Base-by-base conservation (phyloP, 192 early-diverging fungal genomes). In the Thoreauomyces humboldtii region DNA sequence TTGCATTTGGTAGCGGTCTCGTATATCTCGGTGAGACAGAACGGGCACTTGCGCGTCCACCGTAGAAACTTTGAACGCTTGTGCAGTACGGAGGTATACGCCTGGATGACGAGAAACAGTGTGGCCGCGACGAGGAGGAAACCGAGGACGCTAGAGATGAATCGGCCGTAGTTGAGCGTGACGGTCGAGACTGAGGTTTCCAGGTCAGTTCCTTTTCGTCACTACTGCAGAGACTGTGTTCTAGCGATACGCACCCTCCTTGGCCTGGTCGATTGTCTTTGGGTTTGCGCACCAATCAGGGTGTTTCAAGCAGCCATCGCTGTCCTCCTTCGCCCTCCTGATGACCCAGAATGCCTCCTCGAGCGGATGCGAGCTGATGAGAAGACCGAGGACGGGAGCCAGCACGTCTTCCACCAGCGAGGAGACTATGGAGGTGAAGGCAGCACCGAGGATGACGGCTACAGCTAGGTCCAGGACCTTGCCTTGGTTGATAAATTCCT, bases 401-500 rank as follows among this genome's bases (percentile, higher is more conserved):
- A 87, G 67, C n/a, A 87, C 71, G 67, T 87, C 85, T 17, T 47
- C 68, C 31, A 86, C 84, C 61, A 71, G n/a, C 7, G 73, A 76
- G 38, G 36, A 55, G 42, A 79, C 75, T 37, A 75, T 54, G 21
- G 58, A 52, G 22, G 51, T 65, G 31, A 78, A 86, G 19, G 73
- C 71, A 35, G 67, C 73, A 61, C 86, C 87, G 47, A 88, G 83
- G 65, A 88, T 73, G 50, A 88, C 71, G 59, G 83, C 87, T 21
- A 86, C 76, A 50, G 86, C 86, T 42, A 88, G 51, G 48, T 89
- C 87, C 48, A 88, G 70, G 7, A 86, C 82, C 42, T 85, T 88
- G 33, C 85, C 82, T n/a, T 71, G 67, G 50, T 79, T 63, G 54
- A 63, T 50, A 27, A 63, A 63, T 44, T 60, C 58, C 58, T 60